Evolutionary conservation across 1,139 yeast species (phyloP).

Genomic region (Torulaspora pretoriensis): DNA sequence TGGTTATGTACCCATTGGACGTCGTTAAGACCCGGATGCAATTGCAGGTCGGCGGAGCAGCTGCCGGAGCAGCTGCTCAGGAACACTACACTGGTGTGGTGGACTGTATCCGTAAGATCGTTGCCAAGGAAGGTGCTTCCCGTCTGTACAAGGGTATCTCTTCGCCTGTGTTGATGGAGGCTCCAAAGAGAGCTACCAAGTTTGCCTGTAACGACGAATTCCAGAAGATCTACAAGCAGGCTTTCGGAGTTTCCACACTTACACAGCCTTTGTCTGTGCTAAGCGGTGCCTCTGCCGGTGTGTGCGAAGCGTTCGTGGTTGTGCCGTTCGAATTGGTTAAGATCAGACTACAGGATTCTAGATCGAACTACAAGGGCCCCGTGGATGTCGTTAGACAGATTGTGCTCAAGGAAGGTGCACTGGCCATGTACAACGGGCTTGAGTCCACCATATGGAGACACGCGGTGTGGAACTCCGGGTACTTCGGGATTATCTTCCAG

Average conservation of each 20-base stretch:
- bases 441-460: constrained; percentile 99
- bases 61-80: constrained; percentile 46
- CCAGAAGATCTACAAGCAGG: constrained; percentile 75
- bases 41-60: constrained; percentile 58
- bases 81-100: constrained; percentile 71
- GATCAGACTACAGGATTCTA: constrained; percentile 86
- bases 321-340: constrained; percentile 89
- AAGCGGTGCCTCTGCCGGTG: constrained; percentile 98
- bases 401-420: constrained; percentile 66
- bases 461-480: constrained; percentile 95
- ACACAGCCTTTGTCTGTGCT: constrained; percentile 80
- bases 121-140: constrained; percentile 77
- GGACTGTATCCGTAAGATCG: constrained; percentile 77
- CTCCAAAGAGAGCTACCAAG: constrained; percentile 98
- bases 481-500: constrained; percentile 92
- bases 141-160: constrained; percentile 87
- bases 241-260: constrained; percentile 67
- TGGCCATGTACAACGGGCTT: constrained; percentile 88
- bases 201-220: constrained; percentile 98
- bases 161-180: constrained; percentile 98
- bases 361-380: constrained; percentile 80
- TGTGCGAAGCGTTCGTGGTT: constrained; percentile 91
- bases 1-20: constrained; percentile 96
- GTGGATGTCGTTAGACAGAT: constrained; percentile 75
- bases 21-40: constrained; percentile 98